Conservation (phyloP, 1,284 basidiomycete genomes). For the Ganoderma leucocontextum region DNA sequence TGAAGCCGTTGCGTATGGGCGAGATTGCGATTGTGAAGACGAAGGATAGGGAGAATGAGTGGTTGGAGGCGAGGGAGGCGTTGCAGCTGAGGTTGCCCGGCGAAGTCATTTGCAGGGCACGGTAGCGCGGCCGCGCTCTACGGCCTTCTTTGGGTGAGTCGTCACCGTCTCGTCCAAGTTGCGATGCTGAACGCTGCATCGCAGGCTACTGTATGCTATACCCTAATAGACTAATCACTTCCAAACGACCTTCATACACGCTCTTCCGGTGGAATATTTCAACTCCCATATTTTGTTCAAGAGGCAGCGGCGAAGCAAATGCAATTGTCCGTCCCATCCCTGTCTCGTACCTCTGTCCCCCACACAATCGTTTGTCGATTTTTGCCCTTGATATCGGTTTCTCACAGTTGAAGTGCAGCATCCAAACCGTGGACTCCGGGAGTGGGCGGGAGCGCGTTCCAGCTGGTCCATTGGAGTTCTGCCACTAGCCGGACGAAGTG, state of each 20-base stretch:
- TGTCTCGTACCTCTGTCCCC: background rate
- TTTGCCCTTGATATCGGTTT: background rate
- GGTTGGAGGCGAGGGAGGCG: slow-evolving; percentile 78
- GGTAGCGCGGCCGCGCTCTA: slow-evolving; percentile 25
- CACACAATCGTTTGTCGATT: background rate
- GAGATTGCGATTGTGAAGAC: slow-evolving; percentile 88
- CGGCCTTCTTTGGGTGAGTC: background rate
- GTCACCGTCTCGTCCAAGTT: background rate
- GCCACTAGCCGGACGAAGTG: no score
- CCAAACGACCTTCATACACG: no score
- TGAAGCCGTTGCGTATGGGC: slow-evolving; percentile 83
- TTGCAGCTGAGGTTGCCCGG: slow-evolving; percentile 69
- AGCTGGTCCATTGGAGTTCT: no score
- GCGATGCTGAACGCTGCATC: background rate
- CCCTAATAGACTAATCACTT: background rate
- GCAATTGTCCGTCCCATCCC: background rate
- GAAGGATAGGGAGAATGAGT: slow-evolving; percentile 70
- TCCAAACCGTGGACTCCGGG: background rate
- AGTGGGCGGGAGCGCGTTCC: background rate
- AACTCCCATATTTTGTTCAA: background rate
- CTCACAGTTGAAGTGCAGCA: background rate
- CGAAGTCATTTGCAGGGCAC: slow-evolving; percentile 78
- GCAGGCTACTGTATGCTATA: slow-evolving; percentile 4
- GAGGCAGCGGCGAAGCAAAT: background rate
- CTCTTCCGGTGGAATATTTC: no score